Conservation (phyloP, 345 rosid species). For the Isatis tinctoria region DNA sequence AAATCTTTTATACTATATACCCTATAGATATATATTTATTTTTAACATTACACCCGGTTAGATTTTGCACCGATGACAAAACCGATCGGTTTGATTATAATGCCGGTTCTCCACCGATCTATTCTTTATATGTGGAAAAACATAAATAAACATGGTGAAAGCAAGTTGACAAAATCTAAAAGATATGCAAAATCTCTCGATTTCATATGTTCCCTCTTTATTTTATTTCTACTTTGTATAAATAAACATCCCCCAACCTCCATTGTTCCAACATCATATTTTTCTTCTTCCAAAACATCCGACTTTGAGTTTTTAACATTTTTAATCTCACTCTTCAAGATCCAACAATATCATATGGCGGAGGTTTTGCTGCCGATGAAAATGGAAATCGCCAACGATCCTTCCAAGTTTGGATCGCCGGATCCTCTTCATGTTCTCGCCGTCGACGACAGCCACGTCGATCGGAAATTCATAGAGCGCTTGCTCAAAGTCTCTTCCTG, state of each 20-base stretch:
- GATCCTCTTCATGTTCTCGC: conserved; percentile 78
- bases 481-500: conserved; percentile 78
- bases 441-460: conserved; percentile 81
- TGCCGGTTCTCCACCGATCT: background rate
- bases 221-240: background rate
- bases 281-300: background rate
- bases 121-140: background rate
- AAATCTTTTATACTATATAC: too few relatives aligned
- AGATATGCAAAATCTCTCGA: conserved; percentile 32
- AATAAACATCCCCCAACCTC: background rate
- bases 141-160: conserved; percentile 4
- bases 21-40: too few relatives aligned
- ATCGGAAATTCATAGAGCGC: conserved; percentile 77
- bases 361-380: conserved; percentile 34
- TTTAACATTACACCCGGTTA: too few relatives aligned
- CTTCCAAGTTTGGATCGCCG: conserved; percentile 20
- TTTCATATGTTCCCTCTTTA: conserved; percentile 26
- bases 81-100: background rate
- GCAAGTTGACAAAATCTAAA: conserved; percentile 25
- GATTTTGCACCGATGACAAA: background rate
- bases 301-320: background rate
- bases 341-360: conserved; percentile 14
- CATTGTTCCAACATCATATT: conserved; percentile 7
- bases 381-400: conserved; percentile 13
- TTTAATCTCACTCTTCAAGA: conserved; percentile 9